These are phyloP conservation scores for Selaginella tamariscina DNA, from an alignment of 75 land plant genomes.

Conservation along the genomic window DNA sequence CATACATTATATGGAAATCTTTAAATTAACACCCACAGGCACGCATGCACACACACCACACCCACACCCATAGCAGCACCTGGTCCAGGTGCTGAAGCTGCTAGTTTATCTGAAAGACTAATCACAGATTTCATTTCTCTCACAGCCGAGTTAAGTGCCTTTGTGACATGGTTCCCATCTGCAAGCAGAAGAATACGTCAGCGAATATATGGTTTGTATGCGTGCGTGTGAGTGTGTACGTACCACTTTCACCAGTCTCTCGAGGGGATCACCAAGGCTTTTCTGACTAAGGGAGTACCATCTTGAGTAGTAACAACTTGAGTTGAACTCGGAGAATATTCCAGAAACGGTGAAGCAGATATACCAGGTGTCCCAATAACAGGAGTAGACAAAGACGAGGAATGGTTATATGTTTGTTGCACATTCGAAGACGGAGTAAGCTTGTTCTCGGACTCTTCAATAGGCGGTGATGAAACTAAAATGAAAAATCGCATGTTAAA, in stretches of 20 bases:
- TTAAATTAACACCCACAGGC: too few relatives aligned
- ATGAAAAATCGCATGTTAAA: too few relatives aligned
- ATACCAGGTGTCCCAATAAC: constrained; percentile 90
- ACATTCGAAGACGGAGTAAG: constrained; percentile 25
- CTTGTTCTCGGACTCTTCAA: constrained; percentile 59
- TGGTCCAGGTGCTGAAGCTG: constrained; percentile 91
- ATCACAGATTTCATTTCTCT: constrained; percentile 66
- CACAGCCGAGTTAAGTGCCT: constrained; percentile 46
- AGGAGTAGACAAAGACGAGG: constrained; percentile 31
- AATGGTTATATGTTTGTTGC: neutral
- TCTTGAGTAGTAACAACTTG: constrained; percentile 29
- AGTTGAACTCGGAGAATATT: constrained; percentile 40
- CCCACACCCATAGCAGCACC: too few relatives aligned
- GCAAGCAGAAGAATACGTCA: constrained; percentile 14
- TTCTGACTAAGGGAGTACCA: constrained; percentile 7
- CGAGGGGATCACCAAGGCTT: constrained; percentile 44
- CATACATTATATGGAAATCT: too few relatives aligned
- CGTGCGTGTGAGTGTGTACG: neutral
- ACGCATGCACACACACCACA: too few relatives aligned
- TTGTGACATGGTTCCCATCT: constrained; percentile 54
- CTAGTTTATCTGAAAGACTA: constrained; percentile 66
- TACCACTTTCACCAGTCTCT: constrained; percentile 69
- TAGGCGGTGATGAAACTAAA: constrained; percentile 55
- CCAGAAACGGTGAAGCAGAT: constrained; percentile 84
- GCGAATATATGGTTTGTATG: neutral